These are phyloP conservation scores for Fusarium anguioides DNA, from an alignment of 2,329 filamentous ascomycete genomes.

Conservation along the genomic window DNA sequence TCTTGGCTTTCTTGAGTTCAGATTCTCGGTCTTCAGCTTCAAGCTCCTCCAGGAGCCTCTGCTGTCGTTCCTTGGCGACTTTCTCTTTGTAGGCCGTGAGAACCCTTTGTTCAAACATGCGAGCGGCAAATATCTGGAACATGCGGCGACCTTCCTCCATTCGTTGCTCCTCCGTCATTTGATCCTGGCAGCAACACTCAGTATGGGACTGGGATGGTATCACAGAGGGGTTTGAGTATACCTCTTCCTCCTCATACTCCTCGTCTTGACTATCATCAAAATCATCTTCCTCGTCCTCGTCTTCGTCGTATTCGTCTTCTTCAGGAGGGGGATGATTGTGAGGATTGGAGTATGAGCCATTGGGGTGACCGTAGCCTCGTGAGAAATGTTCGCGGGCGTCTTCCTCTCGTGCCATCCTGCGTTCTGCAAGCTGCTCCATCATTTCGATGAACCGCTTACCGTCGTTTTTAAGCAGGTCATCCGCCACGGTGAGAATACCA, in stretches of 20 bases:
- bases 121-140: conserved; percentile 99
- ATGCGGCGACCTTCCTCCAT: conserved; percentile 99
- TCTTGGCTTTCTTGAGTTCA: conserved; percentile 87
- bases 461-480: conserved; percentile 98
- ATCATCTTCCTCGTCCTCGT: conserved; percentile 71
- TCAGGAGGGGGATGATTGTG: conserved; percentile 83
- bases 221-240: conserved; percentile 60
- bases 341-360: conserved; percentile 67
- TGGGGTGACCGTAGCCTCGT: conserved; percentile 68
- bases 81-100: conserved; percentile 98
- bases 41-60: conserved; percentile 89
- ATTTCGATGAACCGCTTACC: conserved; percentile 99
- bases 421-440: conserved; percentile 99
- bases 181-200: conserved; percentile 74
- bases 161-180: conserved; percentile 97
- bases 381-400: conserved; percentile 76
- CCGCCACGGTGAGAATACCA: conserved; percentile 97
- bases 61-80: conserved; percentile 90
- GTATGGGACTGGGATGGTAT: conserved; percentile 56
- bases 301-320: conserved; percentile 79
- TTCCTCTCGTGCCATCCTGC: conserved; percentile 95
- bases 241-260: conserved; percentile 84
- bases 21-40: conserved; percentile 84
- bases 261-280: conserved; percentile 72
- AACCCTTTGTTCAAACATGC: conserved; percentile 99